Conservation (phyloP, 805 yeast genomes). For the Kuraishia molischiana region DNA sequence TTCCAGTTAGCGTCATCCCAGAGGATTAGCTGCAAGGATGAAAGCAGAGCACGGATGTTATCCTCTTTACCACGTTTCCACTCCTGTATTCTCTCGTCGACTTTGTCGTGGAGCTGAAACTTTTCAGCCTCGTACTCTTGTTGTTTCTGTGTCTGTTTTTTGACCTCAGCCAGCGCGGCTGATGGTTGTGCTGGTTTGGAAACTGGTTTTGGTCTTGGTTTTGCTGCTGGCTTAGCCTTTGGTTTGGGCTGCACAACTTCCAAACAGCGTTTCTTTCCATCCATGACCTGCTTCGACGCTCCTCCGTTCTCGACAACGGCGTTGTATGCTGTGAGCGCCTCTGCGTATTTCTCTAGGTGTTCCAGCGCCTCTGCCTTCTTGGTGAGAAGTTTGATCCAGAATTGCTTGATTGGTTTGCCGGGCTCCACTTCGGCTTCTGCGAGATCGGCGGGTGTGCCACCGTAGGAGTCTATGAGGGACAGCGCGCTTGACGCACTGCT, state of each 20-base stretch:
- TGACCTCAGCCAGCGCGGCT: conserved; percentile 44
- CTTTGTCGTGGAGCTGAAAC: conserved; percentile 52
- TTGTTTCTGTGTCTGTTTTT: conserved; percentile 33
- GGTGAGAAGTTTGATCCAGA: conserved; percentile 63
- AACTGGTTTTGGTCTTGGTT: conserved; percentile 8
- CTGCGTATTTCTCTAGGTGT: conserved; percentile 58
- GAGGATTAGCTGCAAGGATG: conserved; percentile 57
- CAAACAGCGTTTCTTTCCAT: conserved; percentile 74
- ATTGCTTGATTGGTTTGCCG: conserved; percentile 49
- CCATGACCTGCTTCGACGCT: conserved; percentile 54
- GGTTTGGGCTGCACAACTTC: conserved; percentile 50
- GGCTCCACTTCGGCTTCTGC: conserved; percentile 30
- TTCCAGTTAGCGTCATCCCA: conserved; percentile 65
- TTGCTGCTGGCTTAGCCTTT: conserved; percentile 15
- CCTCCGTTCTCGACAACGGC: conserved; percentile 59
- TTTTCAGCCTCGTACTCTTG: conserved; percentile 46
- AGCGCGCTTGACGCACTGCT: conserved; percentile 39
- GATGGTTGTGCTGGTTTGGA: conserved; percentile 14
- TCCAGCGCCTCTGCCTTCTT: conserved; percentile 83
- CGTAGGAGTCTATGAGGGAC: conserved; percentile 22
- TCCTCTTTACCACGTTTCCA: conserved; percentile 78
- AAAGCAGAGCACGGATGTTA: conserved; percentile 68
- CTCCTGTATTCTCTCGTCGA: conserved; percentile 37
- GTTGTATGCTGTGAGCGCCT: conserved; percentile 54
- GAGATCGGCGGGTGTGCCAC: conserved; percentile 9